Conservation (phyloP, 179 eudicot genomes). For the Beta macrorhiza region DNA sequence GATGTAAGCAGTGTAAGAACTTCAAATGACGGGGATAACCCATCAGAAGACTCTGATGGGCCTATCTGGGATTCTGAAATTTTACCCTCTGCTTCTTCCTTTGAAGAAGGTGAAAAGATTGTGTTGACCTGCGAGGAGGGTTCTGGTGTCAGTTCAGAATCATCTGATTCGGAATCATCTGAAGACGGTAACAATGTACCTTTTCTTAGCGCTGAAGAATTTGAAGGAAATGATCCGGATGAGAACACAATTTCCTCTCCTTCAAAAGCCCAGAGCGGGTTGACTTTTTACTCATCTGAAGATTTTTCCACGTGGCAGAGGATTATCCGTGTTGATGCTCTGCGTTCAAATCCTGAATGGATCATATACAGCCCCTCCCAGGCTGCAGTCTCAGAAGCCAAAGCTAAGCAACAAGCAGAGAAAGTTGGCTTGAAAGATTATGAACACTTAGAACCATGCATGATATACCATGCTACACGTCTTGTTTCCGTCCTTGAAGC, state of each 20-base stretch:
- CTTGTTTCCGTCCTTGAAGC: conserved; percentile 90
- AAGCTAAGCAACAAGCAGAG: conserved; percentile 64
- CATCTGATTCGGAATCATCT: conserved; percentile 57
- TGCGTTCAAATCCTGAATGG: conserved; percentile 88
- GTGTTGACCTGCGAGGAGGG: conserved; percentile 34
- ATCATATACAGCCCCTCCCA: conserved; percentile 52
- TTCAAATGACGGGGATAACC: conserved; percentile 32
- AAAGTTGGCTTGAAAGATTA: conserved; percentile 75
- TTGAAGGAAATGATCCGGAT: conserved; percentile 30
- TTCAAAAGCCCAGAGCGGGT: conserved; percentile 22
- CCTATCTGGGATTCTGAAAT: conserved; percentile 21
- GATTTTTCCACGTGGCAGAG: conserved; percentile 89
- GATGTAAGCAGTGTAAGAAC: conserved; percentile 33
- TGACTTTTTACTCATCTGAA: conserved; percentile 40
- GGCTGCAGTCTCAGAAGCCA: conserved; percentile 54
- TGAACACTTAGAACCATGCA: conserved; percentile 65
- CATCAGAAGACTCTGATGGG: conserved; percentile 30
- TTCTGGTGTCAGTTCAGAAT: conserved; percentile 43
- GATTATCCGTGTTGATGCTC: conserved; percentile 82
- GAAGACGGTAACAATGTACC: conserved; percentile 44
- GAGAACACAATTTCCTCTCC: conserved; percentile 21
- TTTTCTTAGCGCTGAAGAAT: conserved; percentile 29
- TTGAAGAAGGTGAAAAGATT: conserved; percentile 39
- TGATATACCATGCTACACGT: conserved; percentile 82
- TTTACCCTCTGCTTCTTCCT: conserved; percentile 19